phyloP scores from a whole-genome alignment of 1,139 yeast species.

The Suhomyces terraborum region DNA sequence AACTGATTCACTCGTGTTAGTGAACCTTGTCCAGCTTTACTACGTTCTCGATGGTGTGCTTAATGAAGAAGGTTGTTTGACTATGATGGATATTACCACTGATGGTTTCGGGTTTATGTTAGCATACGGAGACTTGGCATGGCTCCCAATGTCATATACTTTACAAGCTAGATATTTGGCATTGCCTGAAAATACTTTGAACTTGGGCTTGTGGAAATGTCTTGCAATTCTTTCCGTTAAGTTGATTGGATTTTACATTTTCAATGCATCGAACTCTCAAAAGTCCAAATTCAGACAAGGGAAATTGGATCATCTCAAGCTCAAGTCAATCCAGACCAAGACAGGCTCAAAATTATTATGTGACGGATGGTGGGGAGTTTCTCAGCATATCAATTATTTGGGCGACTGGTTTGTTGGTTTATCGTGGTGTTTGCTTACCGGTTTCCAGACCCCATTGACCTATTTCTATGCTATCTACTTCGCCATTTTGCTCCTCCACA shows the following conservation, averaged over 20 bases:
- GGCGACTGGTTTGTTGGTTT: conserved; percentile 95
- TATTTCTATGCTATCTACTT: conserved; percentile 87
- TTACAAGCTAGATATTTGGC: conserved; percentile 83
- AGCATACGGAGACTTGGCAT: conserved; percentile 87
- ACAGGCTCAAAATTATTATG: conserved; percentile 79
- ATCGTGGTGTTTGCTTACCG: conserved; percentile 93
- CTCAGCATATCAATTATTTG: conserved; percentile 91
- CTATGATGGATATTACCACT: conserved; percentile 94
- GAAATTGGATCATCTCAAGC: conserved; percentile 58
- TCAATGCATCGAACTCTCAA: conserved; percentile 81
- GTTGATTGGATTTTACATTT: conserved; percentile 71
- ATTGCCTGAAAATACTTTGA: conserved; percentile 53
- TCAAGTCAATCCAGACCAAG: conserved; percentile 68
- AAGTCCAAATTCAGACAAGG: conserved; percentile 85
- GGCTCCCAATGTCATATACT: conserved; percentile 93
- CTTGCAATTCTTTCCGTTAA: conserved; percentile 48
- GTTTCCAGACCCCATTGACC: conserved; percentile 76
- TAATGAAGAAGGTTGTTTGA: conserved; percentile 83
- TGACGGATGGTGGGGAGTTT: conserved; percentile 95
- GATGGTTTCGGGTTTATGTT: conserved; percentile 98
- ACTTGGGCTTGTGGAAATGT: conserved; percentile 48
- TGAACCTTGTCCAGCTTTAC: conserved; percentile 70
- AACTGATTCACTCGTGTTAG: conserved; percentile 71
- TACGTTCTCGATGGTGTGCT: conserved; percentile 90
- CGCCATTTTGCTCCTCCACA: conserved; percentile 76